Percentiles rank a stretch among this genome's conserved stretches.
Evolutionary conservation across 345 rosid species (phyloP).

Genomic region (Ceriops tagal): DNA sequence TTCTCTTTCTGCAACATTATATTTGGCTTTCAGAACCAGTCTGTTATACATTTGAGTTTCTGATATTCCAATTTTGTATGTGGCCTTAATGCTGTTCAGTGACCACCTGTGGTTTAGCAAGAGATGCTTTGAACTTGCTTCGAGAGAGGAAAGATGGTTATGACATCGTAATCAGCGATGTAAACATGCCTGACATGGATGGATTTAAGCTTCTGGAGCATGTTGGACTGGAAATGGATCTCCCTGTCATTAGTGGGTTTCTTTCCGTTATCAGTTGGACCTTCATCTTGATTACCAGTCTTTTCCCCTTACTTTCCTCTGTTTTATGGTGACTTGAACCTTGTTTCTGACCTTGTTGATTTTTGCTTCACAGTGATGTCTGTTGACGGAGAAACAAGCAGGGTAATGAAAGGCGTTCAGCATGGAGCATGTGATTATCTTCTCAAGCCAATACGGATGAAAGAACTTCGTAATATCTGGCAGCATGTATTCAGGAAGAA

Average conservation of each 20-base stretch:
- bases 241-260: constrained; percentile 90
- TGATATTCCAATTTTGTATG: constrained; percentile 16
- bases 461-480: constrained; percentile 96
- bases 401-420: constrained; percentile 93
- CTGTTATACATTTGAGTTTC: constrained; percentile 1
- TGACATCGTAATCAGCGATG: constrained; percentile 92
- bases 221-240: constrained; percentile 95
- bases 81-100: constrained; percentile 39
- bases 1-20: not conserved
- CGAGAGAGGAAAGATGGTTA: constrained; percentile 88
- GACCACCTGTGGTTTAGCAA: constrained; percentile 82
- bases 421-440: constrained; percentile 98
- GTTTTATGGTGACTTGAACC: constrained; percentile 1
- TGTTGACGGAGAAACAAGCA: constrained; percentile 87
- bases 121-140: constrained; percentile 72
- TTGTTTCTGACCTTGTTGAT: constrained; percentile 24
- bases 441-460: constrained; percentile 93
- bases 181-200: constrained; percentile 99
- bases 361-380: constrained; percentile 73
- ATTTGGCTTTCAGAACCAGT: not conserved
- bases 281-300: constrained; percentile 16
- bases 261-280: constrained; percentile 18
- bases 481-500: constrained; percentile 87
- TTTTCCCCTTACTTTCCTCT: constrained; percentile 2
- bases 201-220: constrained; percentile 94